These are phyloP conservation scores for Trichoderma sp. DNA, from an alignment of 2,329 filamentous ascomycete genomes.

Conservation along the genomic window DNA sequence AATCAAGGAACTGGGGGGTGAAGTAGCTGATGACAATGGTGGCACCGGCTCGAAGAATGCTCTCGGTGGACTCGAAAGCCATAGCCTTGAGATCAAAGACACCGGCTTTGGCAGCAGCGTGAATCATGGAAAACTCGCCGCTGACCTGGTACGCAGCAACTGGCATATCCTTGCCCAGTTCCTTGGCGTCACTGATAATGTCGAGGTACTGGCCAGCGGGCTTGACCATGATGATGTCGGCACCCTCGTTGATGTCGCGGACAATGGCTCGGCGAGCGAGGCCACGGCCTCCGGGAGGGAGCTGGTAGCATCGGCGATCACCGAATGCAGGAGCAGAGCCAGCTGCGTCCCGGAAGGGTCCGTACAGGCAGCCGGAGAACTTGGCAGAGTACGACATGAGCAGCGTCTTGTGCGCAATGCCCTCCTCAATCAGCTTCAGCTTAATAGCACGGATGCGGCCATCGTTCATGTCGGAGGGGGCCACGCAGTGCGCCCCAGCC, in stretches of 20 bases:
- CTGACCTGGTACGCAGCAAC: slow-evolving; percentile 96
- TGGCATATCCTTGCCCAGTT: slow-evolving; percentile 86
- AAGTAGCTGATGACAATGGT: slow-evolving; percentile 95
- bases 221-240: slow-evolving; percentile 99
- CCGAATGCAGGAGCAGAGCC: slow-evolving; percentile 90
- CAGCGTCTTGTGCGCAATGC: slow-evolving; percentile 85
- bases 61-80: slow-evolving; percentile 92
- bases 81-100: slow-evolving; percentile 94
- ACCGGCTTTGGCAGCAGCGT: slow-evolving; percentile 90
- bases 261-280: slow-evolving; percentile 87
- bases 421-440: slow-evolving; percentile 93
- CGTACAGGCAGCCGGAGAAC: slow-evolving; percentile 94
- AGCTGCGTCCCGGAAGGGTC: slow-evolving; percentile 94
- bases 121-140: slow-evolving; percentile 97
- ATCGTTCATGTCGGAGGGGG: slow-evolving; percentile 98
- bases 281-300: slow-evolving; percentile 88
- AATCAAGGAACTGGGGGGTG: slow-evolving; percentile 75
- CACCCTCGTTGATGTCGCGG: slow-evolving; percentile 88
- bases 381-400: slow-evolving; percentile 99
- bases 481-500: slow-evolving; percentile 94
- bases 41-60: slow-evolving; percentile 88
- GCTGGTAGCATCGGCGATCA: slow-evolving; percentile 94
- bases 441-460: slow-evolving; percentile 97
- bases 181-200: slow-evolving; percentile 96
- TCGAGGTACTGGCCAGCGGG: slow-evolving; percentile 94